Evolutionary conservation across 768 basidiomycete species (phyloP), one percentile per base, ranked within the genome.

Genomic region (Tylopilus felleus): DNA sequence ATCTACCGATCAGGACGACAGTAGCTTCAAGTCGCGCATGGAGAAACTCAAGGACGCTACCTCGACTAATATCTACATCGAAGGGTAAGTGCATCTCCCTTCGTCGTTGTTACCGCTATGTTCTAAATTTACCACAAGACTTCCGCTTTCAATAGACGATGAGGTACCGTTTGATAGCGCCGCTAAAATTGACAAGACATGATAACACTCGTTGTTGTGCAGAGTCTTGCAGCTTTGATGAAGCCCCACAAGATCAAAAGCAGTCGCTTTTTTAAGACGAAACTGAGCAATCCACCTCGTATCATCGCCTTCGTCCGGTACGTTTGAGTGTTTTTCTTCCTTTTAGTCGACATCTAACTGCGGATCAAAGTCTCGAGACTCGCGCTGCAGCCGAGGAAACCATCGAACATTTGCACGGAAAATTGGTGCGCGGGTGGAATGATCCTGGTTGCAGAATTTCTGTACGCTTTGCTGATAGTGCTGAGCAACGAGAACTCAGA

Each of bases 301-400:
- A 87, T 90, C 57, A 90, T 91, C 51, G 89, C 88, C 0, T 91
- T 91, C 61, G 87, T 90, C 39, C 78, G 90, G 89, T 88, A 58
- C 21, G 79, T 67, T 28, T 7, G 13, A 19, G 33, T 29, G 19
- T 17, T 1, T 17, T 5, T n/a, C 9, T 6, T 45, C 2, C 12
- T 16, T 31, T 19, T 17, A 19, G 8, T 41, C 23, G 1, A 43
- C 25, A 48, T 22, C 51, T 53, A 23, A 65, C 14, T 2, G 23
- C 19, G 29, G 19, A 5, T 10, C 36, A 9, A 60, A 91, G 90
- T 44, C 74, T 92, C 23, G 88, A 91, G 60, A 83, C 79, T 17
- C 84, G 89, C 17, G 28, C 60, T 0, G 88, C 87, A 1, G 90
- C 89, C 3, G 86, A 90, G 61, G 88, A 91, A 52, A 78, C 87